Evolutionary conservation across 768 basidiomycete species (phyloP).

Genomic region (Austroboletus festivus): DNA sequence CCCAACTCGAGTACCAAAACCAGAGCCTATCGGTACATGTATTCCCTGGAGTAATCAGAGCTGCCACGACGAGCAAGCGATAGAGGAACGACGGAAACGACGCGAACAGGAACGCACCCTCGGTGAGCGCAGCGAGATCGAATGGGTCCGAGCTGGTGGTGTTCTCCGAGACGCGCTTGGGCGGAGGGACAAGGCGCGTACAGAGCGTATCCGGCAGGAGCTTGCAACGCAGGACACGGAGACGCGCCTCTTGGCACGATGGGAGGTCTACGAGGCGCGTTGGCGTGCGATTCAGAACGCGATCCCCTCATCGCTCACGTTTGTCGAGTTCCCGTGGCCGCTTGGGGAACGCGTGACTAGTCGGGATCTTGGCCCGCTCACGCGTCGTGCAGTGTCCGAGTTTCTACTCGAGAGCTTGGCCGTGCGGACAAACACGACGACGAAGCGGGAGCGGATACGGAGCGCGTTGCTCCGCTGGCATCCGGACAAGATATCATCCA

Average conservation of each 20-base stretch:
- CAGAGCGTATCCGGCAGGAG: slow-evolving; percentile 46
- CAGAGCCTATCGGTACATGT: background rate
- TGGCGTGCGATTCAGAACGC: slow-evolving; percentile 50
- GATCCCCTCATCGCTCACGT: slow-evolving; percentile 38
- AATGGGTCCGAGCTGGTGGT: slow-evolving; percentile 60
- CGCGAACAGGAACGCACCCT: slow-evolving; percentile 39
- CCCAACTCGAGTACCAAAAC: background rate
- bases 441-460: slow-evolving; percentile 53
- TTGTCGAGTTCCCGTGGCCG: slow-evolving; percentile 66
- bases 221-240: slow-evolving; percentile 45
- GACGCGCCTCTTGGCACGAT: slow-evolving; percentile 35
- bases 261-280: slow-evolving; percentile 52
- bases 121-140: slow-evolving; percentile 48
- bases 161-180: slow-evolving; percentile 50
- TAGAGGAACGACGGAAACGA: slow-evolving; percentile 17
- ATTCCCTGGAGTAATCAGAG: background rate
- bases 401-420: slow-evolving; percentile 49
- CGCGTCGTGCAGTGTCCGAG: slow-evolving; percentile 38
- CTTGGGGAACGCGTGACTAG: slow-evolving; percentile 23
- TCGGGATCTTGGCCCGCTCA: slow-evolving; percentile 34
- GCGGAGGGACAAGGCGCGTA: slow-evolving; percentile 48
- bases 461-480: slow-evolving; percentile 65
- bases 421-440: slow-evolving; percentile 40
- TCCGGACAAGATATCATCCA: slow-evolving; percentile 55
- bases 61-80: background rate